phyloP scores from a whole-genome alignment of 208 protist genomes.

The Wallacemonas collosoma region DNA sequence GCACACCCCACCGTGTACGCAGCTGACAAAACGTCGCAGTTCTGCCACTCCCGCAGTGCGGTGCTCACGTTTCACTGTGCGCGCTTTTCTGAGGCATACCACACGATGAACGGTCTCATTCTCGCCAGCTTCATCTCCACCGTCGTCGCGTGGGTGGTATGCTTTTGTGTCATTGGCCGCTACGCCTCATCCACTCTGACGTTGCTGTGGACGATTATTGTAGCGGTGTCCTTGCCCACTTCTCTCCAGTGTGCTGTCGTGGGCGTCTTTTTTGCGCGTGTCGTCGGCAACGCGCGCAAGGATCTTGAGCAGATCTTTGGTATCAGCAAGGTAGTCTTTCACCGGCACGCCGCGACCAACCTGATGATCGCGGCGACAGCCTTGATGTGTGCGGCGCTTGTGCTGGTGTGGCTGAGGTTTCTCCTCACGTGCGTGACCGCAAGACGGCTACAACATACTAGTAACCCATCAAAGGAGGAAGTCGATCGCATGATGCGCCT shows the following conservation, averaged over 20 bases:
- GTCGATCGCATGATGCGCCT: constrained; percentile 40
- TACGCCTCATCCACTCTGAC: constrained; percentile 30
- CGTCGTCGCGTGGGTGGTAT: constrained; percentile 32
- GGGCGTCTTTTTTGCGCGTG: constrained; percentile 42
- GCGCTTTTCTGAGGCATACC: constrained; percentile 57
- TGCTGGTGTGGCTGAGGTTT: constrained; percentile 37
- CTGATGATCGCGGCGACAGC: constrained; percentile 51
- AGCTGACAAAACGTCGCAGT: constrained; percentile 19
- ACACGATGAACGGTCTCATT: constrained; percentile 50
- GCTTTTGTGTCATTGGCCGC: constrained; percentile 41
- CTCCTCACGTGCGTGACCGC: constrained; percentile 24
- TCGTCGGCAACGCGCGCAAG: constrained; percentile 37
- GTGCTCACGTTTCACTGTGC: constrained; percentile 43
- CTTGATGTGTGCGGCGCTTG: constrained; percentile 29
- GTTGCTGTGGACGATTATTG: constrained; percentile 28
- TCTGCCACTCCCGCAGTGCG: constrained; percentile 37
- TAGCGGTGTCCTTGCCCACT: constrained; percentile 32
- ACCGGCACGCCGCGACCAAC: constrained; percentile 31
- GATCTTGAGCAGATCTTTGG: constrained; percentile 16
- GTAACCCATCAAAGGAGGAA: constrained; percentile 29
- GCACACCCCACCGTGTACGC: constrained; percentile 38
- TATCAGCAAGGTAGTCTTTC: constrained; percentile 25
- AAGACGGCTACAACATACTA: constrained; percentile 27
- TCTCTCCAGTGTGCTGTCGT: constrained; percentile 50
- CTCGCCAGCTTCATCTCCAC: constrained; percentile 51